Base-by-base conservation (phyloP, 2,329 filamentous ascomycete genomes). In the Colletotrichum liaoningense region DNA sequence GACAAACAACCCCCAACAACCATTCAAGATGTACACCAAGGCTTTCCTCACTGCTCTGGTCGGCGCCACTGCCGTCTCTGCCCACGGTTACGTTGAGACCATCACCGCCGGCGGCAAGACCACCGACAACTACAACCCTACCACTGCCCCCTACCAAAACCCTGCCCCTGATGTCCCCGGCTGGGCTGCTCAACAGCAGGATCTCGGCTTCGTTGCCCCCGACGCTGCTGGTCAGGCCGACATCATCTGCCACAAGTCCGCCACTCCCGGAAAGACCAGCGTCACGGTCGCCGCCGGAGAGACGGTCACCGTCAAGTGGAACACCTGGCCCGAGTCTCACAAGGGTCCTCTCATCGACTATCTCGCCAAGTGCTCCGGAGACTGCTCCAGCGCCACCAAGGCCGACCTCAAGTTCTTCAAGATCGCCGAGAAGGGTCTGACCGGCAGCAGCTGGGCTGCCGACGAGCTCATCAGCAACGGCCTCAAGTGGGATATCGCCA, bases 301-400 rank as follows among this genome's bases (percentile, higher is more conserved):
- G 73, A 85, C 84, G 9, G 80, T 93, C 76, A 84, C 88, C 71
- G 81, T 94, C 60, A 86, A 90, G 77, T 93, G 92, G 92, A 89
- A 86, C 71, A 83, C 84, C 19, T 93, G 92, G 92, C 91, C 91
- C 19, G 85, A 88, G 6, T 88, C 86, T 67, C 87, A 94, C 83
- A 86, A 91, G 76, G 90, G 90, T 80, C 90, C 90, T 22, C 86
- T 92, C 76, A 86, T 91, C 76, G 87, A 87, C 78, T 92, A 92
- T 83, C 82, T 92, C 38, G 90, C 90, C 72, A 85, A 86, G 76
- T 89, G 87, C 81, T 83, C 84, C n/a, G 87, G 86, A 38, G 87
- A 90, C 78, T 91, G 88, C 79, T 81, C 85, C 42, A 81, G 81
- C 11, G 86, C 87, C 70, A 85, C 87, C 81, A 88, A 89, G 81